A percentile compares a stretch with the other conserved stretches of the same genome.
Conservation (phyloP, 1,284 basidiomycete species). For the Macrocystidia cucumis region DNA sequence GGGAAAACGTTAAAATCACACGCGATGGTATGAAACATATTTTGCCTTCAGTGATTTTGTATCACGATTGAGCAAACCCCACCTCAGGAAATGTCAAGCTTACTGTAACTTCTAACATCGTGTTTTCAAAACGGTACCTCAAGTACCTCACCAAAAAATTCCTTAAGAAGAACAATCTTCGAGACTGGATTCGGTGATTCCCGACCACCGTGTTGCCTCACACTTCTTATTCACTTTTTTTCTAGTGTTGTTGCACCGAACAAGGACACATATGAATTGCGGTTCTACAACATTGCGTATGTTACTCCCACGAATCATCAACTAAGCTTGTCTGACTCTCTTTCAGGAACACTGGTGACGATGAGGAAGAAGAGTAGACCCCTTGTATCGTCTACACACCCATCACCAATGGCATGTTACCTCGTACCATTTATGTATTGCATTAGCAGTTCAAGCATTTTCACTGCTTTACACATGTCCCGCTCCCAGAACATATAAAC, state of each 20-base stretch:
- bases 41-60: conserved; percentile 5
- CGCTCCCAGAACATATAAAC: too few species aligned
- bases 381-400: not conserved
- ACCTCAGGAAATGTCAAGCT: conserved; percentile 63
- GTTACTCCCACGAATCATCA: conserved; percentile 22
- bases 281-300: conserved; percentile 93
- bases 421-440: too few species aligned
- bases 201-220: not conserved
- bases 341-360: conserved; percentile 33
- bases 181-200: conserved; percentile 77
- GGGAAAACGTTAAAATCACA: conserved; percentile 76
- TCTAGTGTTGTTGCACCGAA: conserved; percentile 74
- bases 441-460: too few species aligned
- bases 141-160: conserved; percentile 97
- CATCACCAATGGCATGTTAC: not conserved
- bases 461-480: not conserved
- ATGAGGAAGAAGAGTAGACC: conserved; percentile 43
- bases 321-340: conserved; percentile 12
- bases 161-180: conserved; percentile 84
- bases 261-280: conserved; percentile 86
- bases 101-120: conserved; percentile 74
- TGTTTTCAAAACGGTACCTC: conserved; percentile 89
- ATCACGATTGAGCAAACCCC: conserved; percentile 4
- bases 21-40: conserved; percentile 61
- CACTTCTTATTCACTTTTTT: not conserved